A percentile compares a stretch with the other conserved stretches of the same genome.
These are phyloP conservation scores for Pleurozium schreberi DNA, from an alignment of 225 moss, liverwort and hornwort species.

Conservation along the genomic window DNA sequence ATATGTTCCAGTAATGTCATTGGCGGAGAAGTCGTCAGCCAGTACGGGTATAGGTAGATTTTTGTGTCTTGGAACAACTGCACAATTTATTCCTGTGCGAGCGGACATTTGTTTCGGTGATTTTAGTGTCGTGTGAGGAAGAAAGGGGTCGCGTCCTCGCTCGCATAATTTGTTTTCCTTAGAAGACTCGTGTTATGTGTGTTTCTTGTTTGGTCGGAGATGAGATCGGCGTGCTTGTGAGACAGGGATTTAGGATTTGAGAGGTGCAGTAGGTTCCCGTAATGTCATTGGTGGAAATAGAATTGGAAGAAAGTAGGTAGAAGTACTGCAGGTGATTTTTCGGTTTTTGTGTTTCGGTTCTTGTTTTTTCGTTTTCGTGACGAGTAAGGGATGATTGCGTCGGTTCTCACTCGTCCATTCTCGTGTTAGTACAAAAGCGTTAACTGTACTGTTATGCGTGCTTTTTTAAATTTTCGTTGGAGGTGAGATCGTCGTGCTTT, in stretches of 20 bases:
- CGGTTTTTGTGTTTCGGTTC: not conserved
- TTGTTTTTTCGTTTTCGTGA: not conserved
- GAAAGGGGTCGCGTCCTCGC: not conserved
- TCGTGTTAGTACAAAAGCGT: not conserved
- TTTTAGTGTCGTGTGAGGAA: not conserved
- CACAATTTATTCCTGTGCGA: not conserved
- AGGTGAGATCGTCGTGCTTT: not conserved
- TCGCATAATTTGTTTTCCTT: not conserved
- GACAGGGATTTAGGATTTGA: not conserved
- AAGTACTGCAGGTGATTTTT: not conserved
- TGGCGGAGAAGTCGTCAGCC: not conserved
- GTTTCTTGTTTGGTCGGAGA: not conserved
- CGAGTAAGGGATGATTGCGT: not conserved
- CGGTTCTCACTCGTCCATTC: not conserved
- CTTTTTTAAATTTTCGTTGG: not conserved
- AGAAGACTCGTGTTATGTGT: not conserved
- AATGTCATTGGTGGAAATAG: not conserved
- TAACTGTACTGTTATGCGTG: not conserved
- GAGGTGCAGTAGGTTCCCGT: not conserved
- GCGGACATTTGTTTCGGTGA: not conserved
- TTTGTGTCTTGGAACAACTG: not conserved
- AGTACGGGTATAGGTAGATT: not conserved
- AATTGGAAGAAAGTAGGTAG: not conserved
- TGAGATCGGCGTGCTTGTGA: not conserved
- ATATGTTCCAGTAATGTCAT: not conserved